Evolutionary conservation across 352 stramenopile genomes (phyloP).

Genomic region (Phytophthora hibernalis): DNA sequence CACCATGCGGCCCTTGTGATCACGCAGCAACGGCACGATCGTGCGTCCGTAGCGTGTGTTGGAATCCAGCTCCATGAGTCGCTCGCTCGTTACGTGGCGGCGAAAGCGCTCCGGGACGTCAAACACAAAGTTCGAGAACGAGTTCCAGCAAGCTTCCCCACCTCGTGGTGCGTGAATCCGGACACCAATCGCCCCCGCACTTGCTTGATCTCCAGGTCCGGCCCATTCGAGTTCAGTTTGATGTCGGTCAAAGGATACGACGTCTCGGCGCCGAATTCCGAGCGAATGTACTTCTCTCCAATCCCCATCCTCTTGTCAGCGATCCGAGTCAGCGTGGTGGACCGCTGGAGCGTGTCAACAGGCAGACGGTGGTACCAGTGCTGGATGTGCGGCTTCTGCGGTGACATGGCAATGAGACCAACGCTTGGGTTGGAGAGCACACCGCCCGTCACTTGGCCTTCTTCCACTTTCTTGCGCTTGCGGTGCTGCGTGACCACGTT

Average conservation of each 20-base stretch:
- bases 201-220: constrained; percentile 84
- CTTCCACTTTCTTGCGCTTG: constrained; percentile 76
- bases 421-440: constrained; percentile 35
- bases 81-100: constrained; percentile 69
- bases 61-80: constrained; percentile 79
- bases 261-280: constrained; percentile 53
- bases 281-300: constrained; percentile 58
- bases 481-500: constrained; percentile 69
- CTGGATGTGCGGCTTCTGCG: constrained; percentile 50
- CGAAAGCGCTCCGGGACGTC: constrained; percentile 73
- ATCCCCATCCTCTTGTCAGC: constrained; percentile 60
- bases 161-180: constrained; percentile 64
- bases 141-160: constrained; percentile 80
- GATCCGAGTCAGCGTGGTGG: constrained; percentile 57
- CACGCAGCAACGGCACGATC: constrained; percentile 73
- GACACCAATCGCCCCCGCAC: constrained; percentile 65
- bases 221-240: constrained; percentile 81
- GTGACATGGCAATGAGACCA: constrained; percentile 23
- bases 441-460: constrained; percentile 28
- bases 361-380: constrained; percentile 75
- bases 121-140: constrained; percentile 81
- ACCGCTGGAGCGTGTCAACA: constrained; percentile 65
- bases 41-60: constrained; percentile 84
- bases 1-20: constrained; percentile 61
- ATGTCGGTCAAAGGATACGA: constrained; percentile 79